A percentile compares a stretch with the other conserved stretches of the same genome.
phyloP scores from a whole-genome alignment of 2,329 filamentous ascomycete species.

The Alternaria conjuncta region DNA sequence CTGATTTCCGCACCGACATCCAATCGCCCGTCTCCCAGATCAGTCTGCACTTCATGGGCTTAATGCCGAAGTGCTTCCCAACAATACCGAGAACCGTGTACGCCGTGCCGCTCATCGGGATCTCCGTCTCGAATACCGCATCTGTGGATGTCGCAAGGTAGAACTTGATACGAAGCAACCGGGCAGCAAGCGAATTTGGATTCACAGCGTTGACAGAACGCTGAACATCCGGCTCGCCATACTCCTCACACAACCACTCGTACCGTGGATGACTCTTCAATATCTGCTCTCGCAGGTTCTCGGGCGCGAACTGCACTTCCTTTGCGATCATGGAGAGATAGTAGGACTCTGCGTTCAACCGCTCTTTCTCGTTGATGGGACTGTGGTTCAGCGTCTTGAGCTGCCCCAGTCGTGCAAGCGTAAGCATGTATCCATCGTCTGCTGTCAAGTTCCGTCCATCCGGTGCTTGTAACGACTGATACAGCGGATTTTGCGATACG shows the following conservation, averaged over 20 bases:
- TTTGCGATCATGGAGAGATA: constrained; percentile 85
- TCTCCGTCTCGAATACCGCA: constrained; percentile 47
- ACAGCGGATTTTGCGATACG: constrained; percentile 86
- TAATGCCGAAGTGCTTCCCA: constrained; percentile 70
- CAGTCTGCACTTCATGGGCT: constrained; percentile 69
- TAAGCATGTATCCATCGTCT: constrained; percentile 89
- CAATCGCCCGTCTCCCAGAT: constrained; percentile 92
- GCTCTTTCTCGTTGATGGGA: constrained; percentile 72
- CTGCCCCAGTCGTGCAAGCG: constrained; percentile 73
- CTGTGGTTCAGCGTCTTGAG: constrained; percentile 76
- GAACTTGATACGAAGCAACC: constrained; percentile 70
- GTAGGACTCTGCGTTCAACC: constrained; percentile 88
- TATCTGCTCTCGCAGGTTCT: constrained; percentile 61
- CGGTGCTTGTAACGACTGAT: constrained; percentile 60
- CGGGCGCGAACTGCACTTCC: constrained; percentile 69
- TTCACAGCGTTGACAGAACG: constrained; percentile 61
- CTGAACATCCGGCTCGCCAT: constrained; percentile 73
- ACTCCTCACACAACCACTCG: constrained; percentile 72
- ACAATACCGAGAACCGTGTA: constrained; percentile 83
- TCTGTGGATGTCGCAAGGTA: constrained; percentile 37
- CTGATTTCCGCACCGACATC: constrained; percentile 72
- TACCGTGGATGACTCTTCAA: constrained; percentile 74
- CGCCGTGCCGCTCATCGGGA: constrained; percentile 79
- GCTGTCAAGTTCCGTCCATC: constrained; percentile 57
- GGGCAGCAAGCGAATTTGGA: constrained; percentile 80